Percentiles rank a stretch among this genome's conserved stretches.
Conservation (phyloP, 345 rosid species). For the Citrus cavaleriei region DNA sequence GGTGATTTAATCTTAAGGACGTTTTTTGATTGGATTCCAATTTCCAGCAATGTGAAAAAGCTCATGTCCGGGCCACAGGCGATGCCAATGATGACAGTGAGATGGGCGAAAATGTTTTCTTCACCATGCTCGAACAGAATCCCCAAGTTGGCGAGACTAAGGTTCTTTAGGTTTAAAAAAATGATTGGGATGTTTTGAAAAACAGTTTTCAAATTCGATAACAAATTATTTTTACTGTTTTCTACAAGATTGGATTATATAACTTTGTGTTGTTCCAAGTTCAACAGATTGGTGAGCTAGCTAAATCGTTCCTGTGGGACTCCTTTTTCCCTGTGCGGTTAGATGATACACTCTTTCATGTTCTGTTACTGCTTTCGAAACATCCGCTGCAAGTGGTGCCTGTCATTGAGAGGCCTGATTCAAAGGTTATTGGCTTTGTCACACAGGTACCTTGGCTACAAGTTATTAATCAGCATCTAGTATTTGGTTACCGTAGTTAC, state of each 20-base stretch:
- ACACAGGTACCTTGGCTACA: slow-evolving; percentile 28
- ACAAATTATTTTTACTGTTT: background rate
- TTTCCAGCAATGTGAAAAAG: slow-evolving; percentile 24
- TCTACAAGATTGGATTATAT: background rate
- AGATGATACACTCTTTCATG: slow-evolving; percentile 41
- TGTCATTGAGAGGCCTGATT: slow-evolving; percentile 14
- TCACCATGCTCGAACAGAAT: slow-evolving; percentile 31
- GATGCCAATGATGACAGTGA: slow-evolving; percentile 3
- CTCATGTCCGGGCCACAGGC: background rate
- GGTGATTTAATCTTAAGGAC: background rate
- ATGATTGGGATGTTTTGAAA: background rate
- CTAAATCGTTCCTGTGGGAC: slow-evolving; percentile 41
- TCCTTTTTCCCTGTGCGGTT: slow-evolving; percentile 37
- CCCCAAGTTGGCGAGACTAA: slow-evolving; percentile 29
- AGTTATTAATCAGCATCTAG: too few relatives aligned
- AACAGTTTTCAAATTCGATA: background rate
- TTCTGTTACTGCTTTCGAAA: slow-evolving; percentile 39
- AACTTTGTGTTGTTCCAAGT: background rate
- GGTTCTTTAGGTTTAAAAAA: slow-evolving; percentile 8
- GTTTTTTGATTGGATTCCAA: background rate
- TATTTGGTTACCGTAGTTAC: too few relatives aligned
- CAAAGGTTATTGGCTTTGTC: slow-evolving; percentile 27
- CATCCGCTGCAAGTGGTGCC: slow-evolving; percentile 36
- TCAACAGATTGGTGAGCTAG: slow-evolving; percentile 35
- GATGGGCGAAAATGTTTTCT: slow-evolving; percentile 11